Conservation (phyloP, 345 rosid species). For the Salix koriyanagi region DNA sequence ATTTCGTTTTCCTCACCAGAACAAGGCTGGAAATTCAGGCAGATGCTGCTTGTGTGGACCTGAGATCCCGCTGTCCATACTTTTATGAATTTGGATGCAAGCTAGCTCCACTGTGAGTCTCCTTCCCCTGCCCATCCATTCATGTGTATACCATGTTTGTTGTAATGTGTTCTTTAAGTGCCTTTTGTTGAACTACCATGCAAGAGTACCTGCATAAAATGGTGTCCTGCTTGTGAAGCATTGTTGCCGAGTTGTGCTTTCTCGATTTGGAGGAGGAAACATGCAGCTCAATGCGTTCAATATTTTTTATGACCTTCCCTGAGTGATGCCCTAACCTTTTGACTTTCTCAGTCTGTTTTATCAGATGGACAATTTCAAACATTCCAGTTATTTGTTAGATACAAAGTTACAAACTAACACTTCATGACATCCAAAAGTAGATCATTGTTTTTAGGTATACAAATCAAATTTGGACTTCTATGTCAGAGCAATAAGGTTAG, state of each 20-base stretch:
- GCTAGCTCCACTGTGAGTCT: constrained; percentile 72
- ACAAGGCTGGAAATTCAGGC: constrained; percentile 83
- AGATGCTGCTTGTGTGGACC: constrained; percentile 83
- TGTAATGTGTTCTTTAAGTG: background rate
- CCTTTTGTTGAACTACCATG: background rate
- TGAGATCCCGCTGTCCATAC: constrained; percentile 62
- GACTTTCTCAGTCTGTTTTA: background rate
- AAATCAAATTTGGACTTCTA: background rate
- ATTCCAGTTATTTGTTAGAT: background rate
- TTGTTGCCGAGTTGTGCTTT: background rate
- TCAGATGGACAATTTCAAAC: background rate
- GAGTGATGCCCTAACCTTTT: background rate
- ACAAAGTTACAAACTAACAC: background rate
- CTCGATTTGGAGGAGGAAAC: background rate
- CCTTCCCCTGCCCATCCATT: background rate
- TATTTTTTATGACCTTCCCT: background rate
- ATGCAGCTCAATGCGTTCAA: background rate
- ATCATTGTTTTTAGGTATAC: background rate
- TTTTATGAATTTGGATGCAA: constrained; percentile 91
- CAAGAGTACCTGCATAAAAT: background rate
- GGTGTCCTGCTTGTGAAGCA: background rate
- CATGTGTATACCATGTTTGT: background rate
- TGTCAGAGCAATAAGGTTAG: background rate
- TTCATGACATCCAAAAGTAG: background rate
- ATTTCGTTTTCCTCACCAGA: constrained; percentile 28